Conservation (phyloP, 225 moss, liverwort and hornwort species). For the Bryum argenteum region DNA sequence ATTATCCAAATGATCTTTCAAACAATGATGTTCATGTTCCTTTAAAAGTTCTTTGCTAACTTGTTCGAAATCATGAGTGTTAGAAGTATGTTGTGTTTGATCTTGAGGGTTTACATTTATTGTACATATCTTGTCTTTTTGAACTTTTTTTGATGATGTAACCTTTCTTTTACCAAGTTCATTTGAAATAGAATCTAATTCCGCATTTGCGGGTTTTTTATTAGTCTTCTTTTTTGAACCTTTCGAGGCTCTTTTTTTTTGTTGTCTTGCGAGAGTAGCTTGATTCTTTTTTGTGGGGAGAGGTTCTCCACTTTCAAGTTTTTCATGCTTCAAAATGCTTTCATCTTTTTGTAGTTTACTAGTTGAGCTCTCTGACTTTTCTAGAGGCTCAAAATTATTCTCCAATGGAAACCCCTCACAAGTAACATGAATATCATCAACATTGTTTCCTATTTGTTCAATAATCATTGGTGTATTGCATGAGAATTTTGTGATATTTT, state of each 20-base stretch:
- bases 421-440: slow-evolving; percentile 30
- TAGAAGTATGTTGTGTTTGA: neutral
- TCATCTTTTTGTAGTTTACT: neutral
- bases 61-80: neutral
- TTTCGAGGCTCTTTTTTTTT: neutral
- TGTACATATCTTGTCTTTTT: neutral
- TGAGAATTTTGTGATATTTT: neutral
- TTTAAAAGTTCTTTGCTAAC: too few relatives aligned
- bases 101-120: neutral
- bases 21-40: too few relatives aligned
- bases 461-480: neutral
- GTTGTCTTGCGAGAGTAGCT: rapidly evolving
- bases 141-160: neutral
- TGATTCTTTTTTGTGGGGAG: neutral
- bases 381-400: neutral
- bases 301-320: neutral
- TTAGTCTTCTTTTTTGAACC: neutral
- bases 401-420: slow-evolving; percentile 29
- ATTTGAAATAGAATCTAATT: rapidly evolving
- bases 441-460: slow-evolving; percentile 16
- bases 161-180: neutral
- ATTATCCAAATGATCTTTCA: neutral
- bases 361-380: slow-evolving; percentile 18
- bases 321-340: neutral
- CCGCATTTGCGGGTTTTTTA: neutral